Evolutionary conservation across 2,329 filamentous ascomycete genomes (phyloP), one percentile per base, ranked within the genome.

Genomic region (Aspergillus vadensis): DNA sequence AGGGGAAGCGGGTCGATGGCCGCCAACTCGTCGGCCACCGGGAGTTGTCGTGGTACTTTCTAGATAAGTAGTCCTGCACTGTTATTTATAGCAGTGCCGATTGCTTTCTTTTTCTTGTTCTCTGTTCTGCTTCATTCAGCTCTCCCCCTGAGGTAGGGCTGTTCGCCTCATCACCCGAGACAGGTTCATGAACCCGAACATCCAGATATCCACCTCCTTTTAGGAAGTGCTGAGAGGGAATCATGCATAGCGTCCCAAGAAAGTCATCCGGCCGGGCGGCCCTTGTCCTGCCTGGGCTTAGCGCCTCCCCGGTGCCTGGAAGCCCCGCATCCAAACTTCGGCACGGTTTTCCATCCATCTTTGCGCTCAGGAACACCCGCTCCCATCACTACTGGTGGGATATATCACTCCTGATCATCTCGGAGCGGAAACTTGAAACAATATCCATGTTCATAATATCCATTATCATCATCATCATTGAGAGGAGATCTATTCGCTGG

Each of bases 21-120:
- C 53, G 43, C 55, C 44, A 63, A 60, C 59, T 55, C 59, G 53
- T 58, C 60, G 41, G 17, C 41, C 41, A 21, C 41, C 17, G 55
- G 77, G 12, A 76, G 0, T 72, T 67, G 49, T 76, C 70, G 27
- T 69, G 64, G 56, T 77, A 77, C 63, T 7, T 67, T 70, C 39
- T 73, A 77, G 5, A 72, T 70, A 15, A 77, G 32, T 36, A 36
- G 65, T 2, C 67, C 69, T 0, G 68, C 73, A 0, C 72, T 74
- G 0, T 68, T 68, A 48, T 47, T 55, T 36, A 55, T 55, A 55
- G 53, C 8, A 55, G 39, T 17, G 27, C 21, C 53, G n/a, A 30
- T 55, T 55, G 25, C n/a, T 44, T 55, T 43, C 43, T 43, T 23
- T 41, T n/a, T 38, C 19, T 51, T 36, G 12, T 51, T 17, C 7